Percentiles rank a stretch among this genome's conserved stretches.
Conservation (phyloP, 1,284 basidiomycete genomes). For the Sporisorium exsertum region DNA sequence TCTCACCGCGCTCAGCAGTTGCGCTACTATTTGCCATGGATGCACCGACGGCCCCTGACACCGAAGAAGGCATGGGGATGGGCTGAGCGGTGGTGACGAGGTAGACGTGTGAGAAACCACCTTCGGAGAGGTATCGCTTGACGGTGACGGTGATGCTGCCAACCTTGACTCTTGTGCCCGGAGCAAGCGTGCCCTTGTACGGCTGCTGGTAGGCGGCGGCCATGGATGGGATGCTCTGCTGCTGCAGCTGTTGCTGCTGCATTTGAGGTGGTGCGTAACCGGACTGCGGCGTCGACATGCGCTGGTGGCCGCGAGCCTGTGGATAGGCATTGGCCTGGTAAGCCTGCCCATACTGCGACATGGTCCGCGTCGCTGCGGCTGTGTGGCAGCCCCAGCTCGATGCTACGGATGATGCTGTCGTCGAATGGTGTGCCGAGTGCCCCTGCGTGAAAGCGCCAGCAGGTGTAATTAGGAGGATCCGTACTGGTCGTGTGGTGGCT, state of each 20-base stretch:
- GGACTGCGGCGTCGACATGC: constrained; percentile 8
- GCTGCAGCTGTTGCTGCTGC: constrained; percentile 29
- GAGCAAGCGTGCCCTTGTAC: constrained; percentile 62
- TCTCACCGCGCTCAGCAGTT: constrained; percentile 70
- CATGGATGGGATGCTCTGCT: constrained; percentile 20
- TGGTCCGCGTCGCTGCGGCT: constrained; percentile 15
- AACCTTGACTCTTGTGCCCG: constrained; percentile 87
- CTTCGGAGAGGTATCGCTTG: constrained; percentile 91
- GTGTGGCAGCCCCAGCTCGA: background rate
- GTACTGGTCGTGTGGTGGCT: background rate
- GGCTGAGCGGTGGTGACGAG: constrained; percentile 87
- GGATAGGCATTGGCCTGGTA: constrained; percentile 19
- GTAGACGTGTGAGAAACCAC: constrained; percentile 98
- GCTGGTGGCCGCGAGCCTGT: constrained; percentile 11
- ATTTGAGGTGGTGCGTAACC: constrained; percentile 30
- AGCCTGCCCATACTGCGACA: constrained; percentile 48
- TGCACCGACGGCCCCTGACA: constrained; percentile 34
- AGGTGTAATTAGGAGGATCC: background rate
- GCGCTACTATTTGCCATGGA: constrained; percentile 39
- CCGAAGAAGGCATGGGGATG: constrained; percentile 71
- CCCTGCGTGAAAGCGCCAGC: background rate
- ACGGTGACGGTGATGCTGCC: constrained; percentile 89
- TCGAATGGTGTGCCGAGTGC: too few species aligned
- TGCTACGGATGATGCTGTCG: background rate
- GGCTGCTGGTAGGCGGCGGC: constrained; percentile 38